Evolutionary conservation across 371 early-diverging fungal genomes (phyloP).

Genomic region (Lichtheimia ramosa): DNA sequence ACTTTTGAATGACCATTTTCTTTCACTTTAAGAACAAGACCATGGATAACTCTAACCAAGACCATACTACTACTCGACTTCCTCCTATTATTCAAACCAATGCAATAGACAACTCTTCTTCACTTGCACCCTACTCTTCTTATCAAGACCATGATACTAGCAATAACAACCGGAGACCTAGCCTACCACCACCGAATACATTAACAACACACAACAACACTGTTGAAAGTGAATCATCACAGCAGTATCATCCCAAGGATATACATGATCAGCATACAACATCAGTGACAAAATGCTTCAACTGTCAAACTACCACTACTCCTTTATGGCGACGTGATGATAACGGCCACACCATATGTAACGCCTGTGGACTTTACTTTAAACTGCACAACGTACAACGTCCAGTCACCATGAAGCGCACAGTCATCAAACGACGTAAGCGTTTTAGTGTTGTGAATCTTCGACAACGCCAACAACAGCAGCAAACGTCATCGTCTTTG

Average conservation of each 20-base stretch:
- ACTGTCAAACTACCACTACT: constrained; percentile 81
- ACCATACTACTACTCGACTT: too few species aligned
- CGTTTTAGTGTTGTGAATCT: constrained; percentile 43
- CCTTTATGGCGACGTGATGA: constrained; percentile 90
- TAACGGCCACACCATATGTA: constrained; percentile 77
- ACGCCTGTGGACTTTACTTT: constrained; percentile 87
- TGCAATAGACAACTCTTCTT: too few species aligned
- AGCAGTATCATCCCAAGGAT: neutral
- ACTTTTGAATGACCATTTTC: too few species aligned
- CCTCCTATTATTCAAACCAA: too few species aligned
- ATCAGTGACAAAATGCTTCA: constrained; percentile 56
- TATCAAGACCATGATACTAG: too few species aligned
- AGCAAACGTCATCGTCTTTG: neutral
- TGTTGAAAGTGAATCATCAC: neutral
- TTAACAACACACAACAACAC: too few species aligned
- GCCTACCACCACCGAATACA: too few species aligned
- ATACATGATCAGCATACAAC: constrained; percentile 7
- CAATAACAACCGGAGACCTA: too few species aligned
- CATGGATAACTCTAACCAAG: too few species aligned
- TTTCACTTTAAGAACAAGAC: too few species aligned
- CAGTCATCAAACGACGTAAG: constrained; percentile 82
- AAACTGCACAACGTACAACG: constrained; percentile 76
- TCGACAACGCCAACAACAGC: constrained; percentile 15
- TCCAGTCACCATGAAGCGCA: constrained; percentile 77
- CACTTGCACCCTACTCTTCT: too few species aligned